Base-by-base conservation (phyloP, 2,329 filamentous ascomycete species). In the Chalara sp. region DNA sequence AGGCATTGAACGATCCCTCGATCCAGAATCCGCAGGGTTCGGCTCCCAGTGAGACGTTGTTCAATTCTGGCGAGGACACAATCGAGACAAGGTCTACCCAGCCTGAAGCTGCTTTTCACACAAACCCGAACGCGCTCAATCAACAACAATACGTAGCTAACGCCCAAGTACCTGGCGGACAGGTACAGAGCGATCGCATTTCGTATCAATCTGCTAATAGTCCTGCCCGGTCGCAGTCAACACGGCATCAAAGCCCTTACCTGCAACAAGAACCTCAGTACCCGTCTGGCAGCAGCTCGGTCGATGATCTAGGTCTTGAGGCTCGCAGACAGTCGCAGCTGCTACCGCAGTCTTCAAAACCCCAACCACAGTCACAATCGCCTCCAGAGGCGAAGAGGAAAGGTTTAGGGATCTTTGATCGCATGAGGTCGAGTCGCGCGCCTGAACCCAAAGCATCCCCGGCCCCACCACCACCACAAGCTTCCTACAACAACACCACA, bases 401-500 rank as follows among this genome's bases (percentile, higher is more conserved):
- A 48, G 58, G 52, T 41, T 60, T 56, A 46, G 54, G 55, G 37
- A 46, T 65, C 32, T 63, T 67, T 58, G 57, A 63, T 56, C 61
- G 62, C 33, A 62, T 67, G 59, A 53, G 60, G 57, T 55, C 58
- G 37, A 28, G n/a, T 11, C 60, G 59, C 31, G 48, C 49, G 32
- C 54, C 57, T 8, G 60, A 63, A 40, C 51, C 48, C 50, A 58
- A 62, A 55, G 47, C 50, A 37, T 46, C 58, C 60, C 47, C 58
- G 13, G 48, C 55, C 33, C 32, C 53, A n/a, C 12, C 12, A 12
- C 28, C 10, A n/a, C 10, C 41, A 30, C 47, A 48, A 45, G 39
- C 55, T 8, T 49, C 53, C 11, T 76, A 78, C 71, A 75, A 77
- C 61, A 76, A 75, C 61, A 70, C 69, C 53, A 57, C 67, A 45